Base-by-base conservation (phyloP, 345 rosid species). In the Corchorus olitorius region DNA sequence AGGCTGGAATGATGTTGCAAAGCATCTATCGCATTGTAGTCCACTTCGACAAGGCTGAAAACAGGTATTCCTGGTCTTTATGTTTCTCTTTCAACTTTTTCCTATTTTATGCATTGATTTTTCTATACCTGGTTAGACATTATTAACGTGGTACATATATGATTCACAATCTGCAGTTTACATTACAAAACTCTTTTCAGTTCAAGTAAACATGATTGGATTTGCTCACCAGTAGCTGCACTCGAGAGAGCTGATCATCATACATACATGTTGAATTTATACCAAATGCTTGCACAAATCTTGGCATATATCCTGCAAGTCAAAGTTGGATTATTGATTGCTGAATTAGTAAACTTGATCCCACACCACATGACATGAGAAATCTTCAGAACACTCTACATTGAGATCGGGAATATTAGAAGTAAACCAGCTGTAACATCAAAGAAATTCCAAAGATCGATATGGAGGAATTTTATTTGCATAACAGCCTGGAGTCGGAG, bases 1-100 rank as follows among this genome's bases (percentile, higher is more conserved):
- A 92, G 98, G 86, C 80, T 92, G 97, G 97, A 86, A 82, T 73
- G 98, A 88, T 79, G 94, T 90, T 34, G 73, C 78, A 62, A 81
- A 81, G 70, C 94, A 76, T 75, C 89, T 93, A 53, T 83, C 82
- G 9, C 82, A 83, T 59, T 93, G 99, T 88, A 87, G 70, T 72
- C 82, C 22, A 72, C 86, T 69, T 71, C 87, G 61, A 58, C 92
- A 73, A 75, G 89, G 94, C 65, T 91, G 82, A 86, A 74, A 58
- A 34, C 54, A 53, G 46, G 70, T 55, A 33, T 34, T 15, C 9
- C 48, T 34, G 22, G n/a, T 14, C 49, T 41, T 34, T 70, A 1
- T 10, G 12, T 49, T 70, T 50, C 14, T 16, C 8, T 15, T 34
- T 34, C 15, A 4, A 50, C 14, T 50, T 41, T 8, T 64, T 17